A percentile compares a stretch with the other conserved stretches of the same genome.
Evolutionary conservation across 2,329 filamentous ascomycete genomes (phyloP).

Genomic region (Parascedosporium putredinis): DNA sequence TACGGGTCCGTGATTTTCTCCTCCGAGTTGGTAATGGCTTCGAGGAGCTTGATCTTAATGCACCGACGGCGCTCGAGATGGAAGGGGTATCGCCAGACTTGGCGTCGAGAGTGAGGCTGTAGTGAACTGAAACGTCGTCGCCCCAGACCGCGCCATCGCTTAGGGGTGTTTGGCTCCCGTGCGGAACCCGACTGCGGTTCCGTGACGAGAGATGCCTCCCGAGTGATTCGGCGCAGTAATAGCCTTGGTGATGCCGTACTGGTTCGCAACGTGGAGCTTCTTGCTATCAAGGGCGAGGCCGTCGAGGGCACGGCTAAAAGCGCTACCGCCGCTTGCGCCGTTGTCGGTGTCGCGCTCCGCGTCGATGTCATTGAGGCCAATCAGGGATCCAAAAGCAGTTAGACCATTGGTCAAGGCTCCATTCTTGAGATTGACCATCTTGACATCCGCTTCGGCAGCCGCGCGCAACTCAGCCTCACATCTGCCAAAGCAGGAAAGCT

Average conservation of each 20-base stretch:
- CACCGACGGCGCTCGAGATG: slow-evolving; percentile 42
- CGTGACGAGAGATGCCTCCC: slow-evolving; percentile 33
- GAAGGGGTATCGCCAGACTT: slow-evolving; percentile 35
- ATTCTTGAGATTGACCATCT: slow-evolving; percentile 30
- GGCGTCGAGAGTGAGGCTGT: slow-evolving; percentile 39
- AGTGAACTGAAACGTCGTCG: slow-evolving; percentile 45
- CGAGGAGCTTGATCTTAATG: slow-evolving; percentile 43
- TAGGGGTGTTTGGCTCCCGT: slow-evolving; percentile 37
- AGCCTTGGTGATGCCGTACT: slow-evolving; percentile 48
- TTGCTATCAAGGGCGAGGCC: slow-evolving; percentile 44
- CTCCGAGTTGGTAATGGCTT: slow-evolving; percentile 26
- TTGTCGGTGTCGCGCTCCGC: slow-evolving; percentile 45
- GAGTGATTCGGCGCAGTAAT: slow-evolving; percentile 43
- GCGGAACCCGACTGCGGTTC: slow-evolving; percentile 48
- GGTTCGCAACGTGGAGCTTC: slow-evolving; percentile 41
- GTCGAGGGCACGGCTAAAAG: slow-evolving; percentile 49
- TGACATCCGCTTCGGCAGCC: neutral
- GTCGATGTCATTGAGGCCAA: slow-evolving; percentile 55
- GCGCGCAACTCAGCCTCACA: slow-evolving; percentile 34
- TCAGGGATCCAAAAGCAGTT: slow-evolving; percentile 47
- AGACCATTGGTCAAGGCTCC: slow-evolving; percentile 52
- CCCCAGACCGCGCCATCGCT: slow-evolving; percentile 41
- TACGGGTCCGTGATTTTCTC: slow-evolving; percentile 28
- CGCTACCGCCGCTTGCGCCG: slow-evolving; percentile 27
- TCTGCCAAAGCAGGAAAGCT: slow-evolving; percentile 43